Evolutionary conservation across 257 asterid genomes (phyloP).

Genomic region (Leonotis leonurus): DNA sequence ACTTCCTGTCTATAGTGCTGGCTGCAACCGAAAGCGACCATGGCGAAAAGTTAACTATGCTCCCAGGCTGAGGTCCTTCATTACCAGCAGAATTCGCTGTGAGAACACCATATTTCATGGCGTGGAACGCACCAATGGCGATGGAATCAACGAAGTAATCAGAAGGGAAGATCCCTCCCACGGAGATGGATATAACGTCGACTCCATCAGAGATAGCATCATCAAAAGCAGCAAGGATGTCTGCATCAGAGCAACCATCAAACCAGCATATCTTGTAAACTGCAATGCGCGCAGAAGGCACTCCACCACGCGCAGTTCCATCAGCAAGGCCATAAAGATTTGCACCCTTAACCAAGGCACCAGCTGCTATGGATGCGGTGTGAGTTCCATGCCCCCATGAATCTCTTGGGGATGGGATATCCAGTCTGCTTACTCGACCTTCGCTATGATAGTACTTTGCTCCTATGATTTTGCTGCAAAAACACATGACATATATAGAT

Average conservation of each 20-base stretch:
- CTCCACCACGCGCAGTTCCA: slow-evolving; percentile 53
- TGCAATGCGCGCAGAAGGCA: slow-evolving; percentile 43
- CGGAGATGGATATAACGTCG: slow-evolving; percentile 24
- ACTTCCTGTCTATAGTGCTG: slow-evolving; percentile 29
- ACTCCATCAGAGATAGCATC: slow-evolving; percentile 35
- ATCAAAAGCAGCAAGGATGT: slow-evolving; percentile 33
- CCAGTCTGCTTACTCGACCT: slow-evolving; percentile 11
- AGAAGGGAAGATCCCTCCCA: slow-evolving; percentile 17
- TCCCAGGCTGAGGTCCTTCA: slow-evolving; percentile 9
- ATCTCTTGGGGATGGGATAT: slow-evolving; percentile 42
- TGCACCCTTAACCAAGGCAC: slow-evolving; percentile 28
- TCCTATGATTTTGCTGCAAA: slow-evolving; percentile 49
- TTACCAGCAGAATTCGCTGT: slow-evolving; percentile 36
- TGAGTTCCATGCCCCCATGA: slow-evolving; percentile 48
- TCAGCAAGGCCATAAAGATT: slow-evolving; percentile 28
- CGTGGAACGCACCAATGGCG: slow-evolving; percentile 34
- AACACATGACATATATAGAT: no score
- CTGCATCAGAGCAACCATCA: slow-evolving; percentile 29
- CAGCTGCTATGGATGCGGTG: slow-evolving; percentile 55
- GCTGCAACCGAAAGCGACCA: slow-evolving; percentile 40
- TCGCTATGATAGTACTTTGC: slow-evolving; percentile 37
- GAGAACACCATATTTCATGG: slow-evolving; percentile 34
- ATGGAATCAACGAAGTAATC: slow-evolving; percentile 27
- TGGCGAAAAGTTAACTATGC: slow-evolving; percentile 22
- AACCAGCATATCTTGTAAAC: slow-evolving; percentile 49